These are phyloP conservation scores for Ophiosphaerella herpotricha DNA, from an alignment of 2,329 filamentous ascomycete genomes.

Conservation along the genomic window DNA sequence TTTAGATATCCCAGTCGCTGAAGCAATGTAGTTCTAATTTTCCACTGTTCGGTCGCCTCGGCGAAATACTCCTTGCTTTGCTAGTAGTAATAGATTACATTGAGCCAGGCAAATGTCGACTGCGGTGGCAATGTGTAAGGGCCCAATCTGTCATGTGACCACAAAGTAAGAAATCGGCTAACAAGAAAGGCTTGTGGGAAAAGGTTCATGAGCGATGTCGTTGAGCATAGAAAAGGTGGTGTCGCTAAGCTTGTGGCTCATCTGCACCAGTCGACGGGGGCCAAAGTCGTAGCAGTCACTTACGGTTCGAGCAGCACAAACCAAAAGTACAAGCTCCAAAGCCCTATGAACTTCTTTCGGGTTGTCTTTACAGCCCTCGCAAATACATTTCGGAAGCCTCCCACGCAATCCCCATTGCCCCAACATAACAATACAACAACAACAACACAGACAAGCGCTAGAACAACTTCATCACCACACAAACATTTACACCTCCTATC, in stretches of 20 bases:
- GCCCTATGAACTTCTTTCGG: not conserved
- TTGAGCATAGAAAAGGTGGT: conserved; percentile 7
- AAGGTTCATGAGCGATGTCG: conserved; percentile 10
- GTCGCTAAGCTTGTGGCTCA: conserved; percentile 2
- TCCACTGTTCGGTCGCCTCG: too few relatives aligned
- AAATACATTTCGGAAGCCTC: not conserved
- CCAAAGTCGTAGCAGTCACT: not conserved
- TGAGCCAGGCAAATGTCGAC: conserved; percentile 1
- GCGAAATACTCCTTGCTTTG: not conserved
- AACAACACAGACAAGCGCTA: not conserved
- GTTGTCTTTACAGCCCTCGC: not conserved
- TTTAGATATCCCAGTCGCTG: too few relatives aligned
- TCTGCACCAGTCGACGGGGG: not conserved
- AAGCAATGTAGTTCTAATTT: too few relatives aligned
- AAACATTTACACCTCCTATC: conserved; percentile 4
- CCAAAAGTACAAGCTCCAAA: not conserved
- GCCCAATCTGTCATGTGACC: not conserved
- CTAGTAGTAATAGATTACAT: not conserved
- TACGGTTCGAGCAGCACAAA: not conserved
- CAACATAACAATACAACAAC: not conserved
- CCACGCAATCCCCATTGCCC: not conserved
- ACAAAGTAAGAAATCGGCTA: not conserved
- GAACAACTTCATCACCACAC: conserved; percentile 3
- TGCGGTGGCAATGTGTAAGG: conserved; percentile 23
- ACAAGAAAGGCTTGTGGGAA: conserved; percentile 13